phyloP scores from a whole-genome alignment of 371 early-diverging fungal species.

The Mortierella sp. region DNA sequence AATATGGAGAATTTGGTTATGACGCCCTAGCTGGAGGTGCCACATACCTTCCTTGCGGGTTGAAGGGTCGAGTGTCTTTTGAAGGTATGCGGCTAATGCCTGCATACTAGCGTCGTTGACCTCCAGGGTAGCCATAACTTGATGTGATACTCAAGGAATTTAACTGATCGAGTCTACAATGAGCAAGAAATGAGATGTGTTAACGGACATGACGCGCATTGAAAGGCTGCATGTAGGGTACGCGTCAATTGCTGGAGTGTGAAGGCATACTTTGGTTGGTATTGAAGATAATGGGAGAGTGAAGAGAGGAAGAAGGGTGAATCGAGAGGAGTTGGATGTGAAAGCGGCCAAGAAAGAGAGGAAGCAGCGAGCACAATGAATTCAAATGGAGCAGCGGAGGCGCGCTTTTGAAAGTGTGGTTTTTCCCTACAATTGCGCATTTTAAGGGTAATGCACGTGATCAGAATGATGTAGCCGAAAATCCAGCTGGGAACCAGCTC shows the following conservation, averaged over 20 bases:
- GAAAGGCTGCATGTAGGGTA: not conserved
- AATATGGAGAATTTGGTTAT: not conserved
- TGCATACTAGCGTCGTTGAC: constrained; percentile 70
- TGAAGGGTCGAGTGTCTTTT: constrained; percentile 82
- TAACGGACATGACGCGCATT: not conserved
- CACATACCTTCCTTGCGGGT: constrained; percentile 82
- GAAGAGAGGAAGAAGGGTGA: not conserved
- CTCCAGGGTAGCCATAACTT: constrained; percentile 54
- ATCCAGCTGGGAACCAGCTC: no score
- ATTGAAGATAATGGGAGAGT: no score
- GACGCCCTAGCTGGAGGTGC: not conserved
- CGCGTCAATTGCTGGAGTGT: not conserved
- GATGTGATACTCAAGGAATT: not conserved
- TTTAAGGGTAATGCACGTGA: no score
- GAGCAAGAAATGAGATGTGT: not conserved
- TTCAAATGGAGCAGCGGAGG: no score
- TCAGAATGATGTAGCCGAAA: no score
- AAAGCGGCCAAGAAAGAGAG: not conserved
- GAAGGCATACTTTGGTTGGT: not conserved
- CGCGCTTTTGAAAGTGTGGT: no score
- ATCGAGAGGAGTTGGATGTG: not conserved
- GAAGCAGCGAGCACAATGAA: not conserved
- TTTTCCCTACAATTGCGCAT: no score
- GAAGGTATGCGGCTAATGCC: constrained; percentile 76
- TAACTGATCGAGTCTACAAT: not conserved